These are phyloP conservation scores for Pseudonitzschia multistriata DNA, from an alignment of 108 stramenopile genomes.

Conservation along the genomic window DNA sequence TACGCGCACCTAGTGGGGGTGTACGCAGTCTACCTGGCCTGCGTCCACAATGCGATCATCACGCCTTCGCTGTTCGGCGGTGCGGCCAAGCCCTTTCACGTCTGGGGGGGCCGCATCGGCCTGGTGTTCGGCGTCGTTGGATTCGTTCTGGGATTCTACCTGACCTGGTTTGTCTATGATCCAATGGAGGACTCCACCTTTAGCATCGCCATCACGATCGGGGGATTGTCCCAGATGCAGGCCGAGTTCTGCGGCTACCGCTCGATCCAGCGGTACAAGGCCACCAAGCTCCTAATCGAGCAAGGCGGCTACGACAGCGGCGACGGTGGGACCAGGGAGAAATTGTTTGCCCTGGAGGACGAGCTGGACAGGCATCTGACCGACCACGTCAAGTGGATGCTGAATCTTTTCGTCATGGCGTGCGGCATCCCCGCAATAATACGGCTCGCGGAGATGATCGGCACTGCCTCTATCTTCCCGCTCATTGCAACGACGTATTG, in stretches of 20 bases:
- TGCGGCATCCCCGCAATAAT: neutral
- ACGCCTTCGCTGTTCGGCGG: conserved; percentile 23
- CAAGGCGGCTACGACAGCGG: neutral
- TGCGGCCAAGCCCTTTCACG: conserved; percentile 4
- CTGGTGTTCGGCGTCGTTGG: conserved; percentile 23
- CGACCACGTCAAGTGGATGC: neutral
- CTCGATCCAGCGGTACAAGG: conserved; percentile 6
- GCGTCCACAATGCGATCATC: conserved; percentile 29
- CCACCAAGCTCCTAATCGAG: neutral
- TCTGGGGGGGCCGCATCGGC: conserved; percentile 29
- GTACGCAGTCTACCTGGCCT: conserved; percentile 31
- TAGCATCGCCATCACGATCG: conserved; percentile 26
- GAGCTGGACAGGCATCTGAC: neutral
- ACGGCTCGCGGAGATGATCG: neutral
- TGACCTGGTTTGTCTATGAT: neutral
- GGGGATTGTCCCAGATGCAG: conserved; percentile 24
- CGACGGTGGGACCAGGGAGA: neutral
- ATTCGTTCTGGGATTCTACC: conserved; percentile 19
- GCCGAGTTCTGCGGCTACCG: conserved; percentile 18
- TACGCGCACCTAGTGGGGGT: conserved; percentile 27
- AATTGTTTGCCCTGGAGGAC: neutral
- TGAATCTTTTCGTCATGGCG: neutral
- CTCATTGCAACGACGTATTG: neutral
- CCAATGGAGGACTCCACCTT: conserved; percentile 11
- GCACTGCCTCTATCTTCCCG: neutral